Conservation (phyloP, 1,284 basidiomycete species). For the Ustilago bromivora region DNA sequence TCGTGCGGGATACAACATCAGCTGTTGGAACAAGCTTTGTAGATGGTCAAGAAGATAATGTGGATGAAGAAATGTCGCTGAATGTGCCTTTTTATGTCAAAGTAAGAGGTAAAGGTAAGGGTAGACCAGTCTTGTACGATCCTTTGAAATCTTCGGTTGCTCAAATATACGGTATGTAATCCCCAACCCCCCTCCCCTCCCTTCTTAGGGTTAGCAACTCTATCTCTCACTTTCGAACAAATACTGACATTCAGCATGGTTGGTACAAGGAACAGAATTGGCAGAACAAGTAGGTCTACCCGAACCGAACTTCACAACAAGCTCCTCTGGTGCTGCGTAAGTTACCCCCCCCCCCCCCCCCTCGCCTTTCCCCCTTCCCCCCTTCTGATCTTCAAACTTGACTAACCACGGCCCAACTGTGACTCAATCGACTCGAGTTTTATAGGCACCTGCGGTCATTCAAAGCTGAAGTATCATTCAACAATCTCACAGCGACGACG, state of each 20-base stretch:
- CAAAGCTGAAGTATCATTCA: conserved; percentile 15
- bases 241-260: neutral
- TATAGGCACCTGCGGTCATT: conserved; percentile 24
- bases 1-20: neutral
- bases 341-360: neutral
- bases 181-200: neutral
- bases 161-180: conserved; percentile 33
- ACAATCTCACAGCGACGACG: conserved; percentile 6
- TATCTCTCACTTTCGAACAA: too few relatives aligned
- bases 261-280: conserved; percentile 9
- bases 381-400: neutral
- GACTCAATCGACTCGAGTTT: neutral
- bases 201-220: too few relatives aligned
- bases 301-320: conserved; percentile 18
- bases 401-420: neutral
- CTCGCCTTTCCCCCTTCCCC: neutral
- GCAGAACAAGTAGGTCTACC: conserved; percentile 13
- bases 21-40: neutral
- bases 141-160: neutral
- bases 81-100: conserved; percentile 38
- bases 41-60: neutral
- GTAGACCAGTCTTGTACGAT: conserved; percentile 24
- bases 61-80: neutral
- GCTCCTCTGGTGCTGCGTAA: conserved; percentile 17
- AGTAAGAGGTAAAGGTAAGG: conserved; percentile 34